Conservation (phyloP, 208 protist genomes). For the Acanthamoeba healyi region DNA sequence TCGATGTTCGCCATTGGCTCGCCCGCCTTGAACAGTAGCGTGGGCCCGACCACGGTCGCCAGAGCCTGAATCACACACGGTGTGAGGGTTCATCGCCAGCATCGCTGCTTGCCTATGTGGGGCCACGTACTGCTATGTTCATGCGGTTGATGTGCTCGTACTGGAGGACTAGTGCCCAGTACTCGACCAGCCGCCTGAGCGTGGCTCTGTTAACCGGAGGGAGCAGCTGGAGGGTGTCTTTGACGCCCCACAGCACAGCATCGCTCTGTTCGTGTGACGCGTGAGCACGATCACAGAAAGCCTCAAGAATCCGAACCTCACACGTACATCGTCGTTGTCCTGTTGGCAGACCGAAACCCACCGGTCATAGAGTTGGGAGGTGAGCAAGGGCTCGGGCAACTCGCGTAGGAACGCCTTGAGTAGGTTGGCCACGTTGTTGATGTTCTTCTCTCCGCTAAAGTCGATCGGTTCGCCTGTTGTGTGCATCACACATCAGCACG, state of each 20-base stretch:
- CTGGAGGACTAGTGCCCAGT: background rate
- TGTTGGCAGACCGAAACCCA: too few relatives aligned
- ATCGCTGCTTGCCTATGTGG: background rate
- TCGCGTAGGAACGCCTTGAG: background rate
- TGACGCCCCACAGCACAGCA: background rate
- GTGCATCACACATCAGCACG: too few relatives aligned
- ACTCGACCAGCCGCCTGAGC: background rate
- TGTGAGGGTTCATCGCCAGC: background rate
- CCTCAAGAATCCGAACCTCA: too few relatives aligned
- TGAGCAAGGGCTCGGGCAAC: background rate
- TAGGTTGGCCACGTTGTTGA: constrained; percentile 9
- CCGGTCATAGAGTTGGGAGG: background rate
- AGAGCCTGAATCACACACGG: background rate
- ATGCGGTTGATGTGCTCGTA: constrained; percentile 55
- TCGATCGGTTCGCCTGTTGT: constrained; percentile 27
- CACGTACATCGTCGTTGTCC: too few relatives aligned
- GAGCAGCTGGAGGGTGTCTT: background rate
- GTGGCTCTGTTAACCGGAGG: background rate
- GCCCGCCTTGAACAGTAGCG: constrained; percentile 25
- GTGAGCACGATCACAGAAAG: too few relatives aligned
- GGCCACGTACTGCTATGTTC: background rate
- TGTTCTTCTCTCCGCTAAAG: background rate
- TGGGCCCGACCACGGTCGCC: constrained; percentile 17
- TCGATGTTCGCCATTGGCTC: constrained; percentile 16
- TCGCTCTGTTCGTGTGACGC: too few relatives aligned